phyloP scores from a whole-genome alignment of 441 rosid species.

The Eruca vesicaria region DNA sequence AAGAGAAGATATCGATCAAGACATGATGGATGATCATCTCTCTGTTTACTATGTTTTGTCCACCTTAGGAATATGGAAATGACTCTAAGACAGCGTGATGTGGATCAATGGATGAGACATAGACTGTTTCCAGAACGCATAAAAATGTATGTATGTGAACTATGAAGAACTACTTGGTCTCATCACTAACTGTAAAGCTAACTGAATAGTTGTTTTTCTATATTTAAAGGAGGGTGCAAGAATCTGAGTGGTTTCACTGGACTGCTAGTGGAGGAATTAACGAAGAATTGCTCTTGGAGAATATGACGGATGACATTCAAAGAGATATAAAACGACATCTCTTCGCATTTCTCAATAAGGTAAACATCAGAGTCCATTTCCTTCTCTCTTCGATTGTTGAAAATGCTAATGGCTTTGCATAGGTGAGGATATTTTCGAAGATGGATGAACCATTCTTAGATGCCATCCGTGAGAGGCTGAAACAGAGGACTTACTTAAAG shows the following conservation, averaged over 20 bases:
- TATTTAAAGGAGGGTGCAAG: not conserved
- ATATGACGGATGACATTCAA: not conserved
- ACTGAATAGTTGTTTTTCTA: not conserved
- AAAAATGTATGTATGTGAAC: not conserved
- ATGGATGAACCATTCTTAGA: conserved; percentile 76
- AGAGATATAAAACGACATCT: not conserved
- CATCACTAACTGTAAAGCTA: not conserved
- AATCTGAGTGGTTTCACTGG: not conserved
- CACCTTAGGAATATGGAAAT: not conserved
- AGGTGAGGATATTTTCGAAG: conserved; percentile 70
- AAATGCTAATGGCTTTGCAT: conserved; percentile 16
- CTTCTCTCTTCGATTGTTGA: not conserved
- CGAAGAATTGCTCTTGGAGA: not conserved
- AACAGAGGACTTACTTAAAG: conserved; percentile 61
- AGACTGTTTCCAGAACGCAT: not conserved
- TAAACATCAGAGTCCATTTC: not conserved
- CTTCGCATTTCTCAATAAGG: not conserved
- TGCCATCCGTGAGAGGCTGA: conserved; percentile 70
- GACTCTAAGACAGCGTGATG: not conserved
- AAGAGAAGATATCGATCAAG: not conserved
- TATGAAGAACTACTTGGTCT: not conserved
- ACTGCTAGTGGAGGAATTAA: not conserved
- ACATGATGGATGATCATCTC: not conserved
- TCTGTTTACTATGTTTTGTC: not conserved
- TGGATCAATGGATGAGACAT: not conserved